A percentile compares a stretch with the other conserved stretches of the same genome.
These are phyloP conservation scores for Gamsiella multidivaricata DNA, from an alignment of 192 early-diverging fungal genomes.

Conservation along the genomic window DNA sequence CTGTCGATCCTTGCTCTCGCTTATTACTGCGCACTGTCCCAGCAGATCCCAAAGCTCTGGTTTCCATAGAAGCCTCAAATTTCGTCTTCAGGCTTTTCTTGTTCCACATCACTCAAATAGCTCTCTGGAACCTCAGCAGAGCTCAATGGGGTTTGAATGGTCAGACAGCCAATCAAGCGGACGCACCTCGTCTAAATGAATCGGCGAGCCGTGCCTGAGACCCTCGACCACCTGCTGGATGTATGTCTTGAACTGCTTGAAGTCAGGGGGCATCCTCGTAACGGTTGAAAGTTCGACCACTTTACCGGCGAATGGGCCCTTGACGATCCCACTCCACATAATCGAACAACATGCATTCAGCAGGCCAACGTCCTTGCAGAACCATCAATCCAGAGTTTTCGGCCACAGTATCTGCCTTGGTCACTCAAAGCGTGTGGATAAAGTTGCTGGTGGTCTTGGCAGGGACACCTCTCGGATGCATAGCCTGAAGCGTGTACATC, in stretches of 20 bases:
- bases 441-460: no score
- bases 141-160: background rate
- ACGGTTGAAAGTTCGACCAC: no score
- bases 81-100: background rate
- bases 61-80: background rate
- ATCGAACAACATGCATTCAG: background rate
- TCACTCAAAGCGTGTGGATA: no score
- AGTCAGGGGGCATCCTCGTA: background rate
- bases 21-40: background rate
- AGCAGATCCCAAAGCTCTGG: background rate
- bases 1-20: background rate
- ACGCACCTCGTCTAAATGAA: background rate
- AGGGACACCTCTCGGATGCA: no score
- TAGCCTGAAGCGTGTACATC: no score
- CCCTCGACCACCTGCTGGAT: background rate
- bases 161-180: background rate
- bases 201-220: background rate
- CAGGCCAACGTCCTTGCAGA: no score
- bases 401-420: no score
- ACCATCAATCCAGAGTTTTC: no score
- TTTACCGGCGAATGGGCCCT: background rate
- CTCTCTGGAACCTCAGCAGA: background rate
- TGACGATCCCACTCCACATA: background rate
- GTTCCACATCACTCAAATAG: background rate
- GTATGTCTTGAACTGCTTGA: background rate